Conservation (phyloP, 441 rosid genomes). For the Syzygium malaccense region DNA sequence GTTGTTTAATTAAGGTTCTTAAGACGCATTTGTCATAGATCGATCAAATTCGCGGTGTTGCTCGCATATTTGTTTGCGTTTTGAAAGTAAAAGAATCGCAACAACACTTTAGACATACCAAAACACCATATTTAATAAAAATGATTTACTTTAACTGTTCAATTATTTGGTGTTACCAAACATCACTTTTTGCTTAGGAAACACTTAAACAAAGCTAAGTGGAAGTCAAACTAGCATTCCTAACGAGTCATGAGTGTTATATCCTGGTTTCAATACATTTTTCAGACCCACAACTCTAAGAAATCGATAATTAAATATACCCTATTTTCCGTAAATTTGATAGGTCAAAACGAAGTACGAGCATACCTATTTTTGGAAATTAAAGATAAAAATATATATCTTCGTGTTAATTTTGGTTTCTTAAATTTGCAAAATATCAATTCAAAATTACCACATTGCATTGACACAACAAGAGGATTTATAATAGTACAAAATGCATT, state of each 20-base stretch:
- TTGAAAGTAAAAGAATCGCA: neutral
- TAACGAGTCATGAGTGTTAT: neutral
- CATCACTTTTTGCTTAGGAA: neutral
- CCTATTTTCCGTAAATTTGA: neutral
- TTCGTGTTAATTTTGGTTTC: accelerated
- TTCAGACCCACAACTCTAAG: neutral
- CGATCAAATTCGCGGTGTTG: neutral
- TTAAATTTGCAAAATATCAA: accelerated
- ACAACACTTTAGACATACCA: neutral
- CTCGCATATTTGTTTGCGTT: neutral
- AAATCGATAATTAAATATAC: neutral
- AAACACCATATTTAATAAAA: neutral
- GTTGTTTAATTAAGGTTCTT: neutral
- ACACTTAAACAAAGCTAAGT: neutral
- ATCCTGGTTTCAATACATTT: neutral
- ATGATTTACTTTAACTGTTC: neutral
- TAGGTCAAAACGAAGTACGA: neutral
- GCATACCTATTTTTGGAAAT: accelerated
- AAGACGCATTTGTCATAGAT: neutral
- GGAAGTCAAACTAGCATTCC: neutral
- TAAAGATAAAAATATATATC: neutral
- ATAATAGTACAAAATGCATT: accelerated
- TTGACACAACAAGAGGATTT: neutral
- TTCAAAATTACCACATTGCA: neutral
- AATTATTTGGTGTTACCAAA: neutral